phyloP scores from a whole-genome alignment of 257 asterid species.

The Anisodus tanguticus region DNA sequence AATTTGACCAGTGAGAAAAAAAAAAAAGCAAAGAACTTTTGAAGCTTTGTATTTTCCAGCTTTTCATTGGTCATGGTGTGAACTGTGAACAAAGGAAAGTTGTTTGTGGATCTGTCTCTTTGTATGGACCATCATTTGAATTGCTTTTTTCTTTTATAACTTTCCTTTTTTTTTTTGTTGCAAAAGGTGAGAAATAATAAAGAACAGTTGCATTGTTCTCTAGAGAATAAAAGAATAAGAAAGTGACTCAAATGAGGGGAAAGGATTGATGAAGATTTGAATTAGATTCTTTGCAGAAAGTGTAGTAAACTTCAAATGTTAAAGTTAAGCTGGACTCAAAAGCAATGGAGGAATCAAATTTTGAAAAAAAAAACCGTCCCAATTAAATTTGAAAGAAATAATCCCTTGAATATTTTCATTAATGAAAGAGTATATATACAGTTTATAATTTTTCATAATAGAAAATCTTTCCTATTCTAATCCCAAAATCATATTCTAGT shows the following conservation, averaged over 20 bases:
- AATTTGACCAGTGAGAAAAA: background rate
- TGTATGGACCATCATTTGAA: constrained; percentile 14
- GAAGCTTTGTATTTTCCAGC: background rate
- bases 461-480: no score
- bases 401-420: no score
- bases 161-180: background rate
- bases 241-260: constrained; percentile 13
- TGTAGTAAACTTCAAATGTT: background rate
- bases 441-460: no score
- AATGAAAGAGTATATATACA: no score
- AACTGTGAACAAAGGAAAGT: constrained; percentile 7
- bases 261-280: constrained; percentile 25
- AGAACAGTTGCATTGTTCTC: background rate
- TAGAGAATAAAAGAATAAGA: background rate
- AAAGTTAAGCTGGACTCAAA: background rate
- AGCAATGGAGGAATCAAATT: background rate
- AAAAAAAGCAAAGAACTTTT: background rate
- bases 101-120: constrained; percentile 7
- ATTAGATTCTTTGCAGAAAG: constrained; percentile 22
- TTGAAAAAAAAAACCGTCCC: background rate
- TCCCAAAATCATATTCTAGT: no score
- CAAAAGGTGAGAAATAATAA: background rate
- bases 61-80: constrained; percentile 16
- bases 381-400: background rate
- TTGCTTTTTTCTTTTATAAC: background rate